Percentiles rank a stretch among this genome's conserved stretches.
Conservation (phyloP, 441 rosid species). For the Arabidopsis hybrid region DNA sequence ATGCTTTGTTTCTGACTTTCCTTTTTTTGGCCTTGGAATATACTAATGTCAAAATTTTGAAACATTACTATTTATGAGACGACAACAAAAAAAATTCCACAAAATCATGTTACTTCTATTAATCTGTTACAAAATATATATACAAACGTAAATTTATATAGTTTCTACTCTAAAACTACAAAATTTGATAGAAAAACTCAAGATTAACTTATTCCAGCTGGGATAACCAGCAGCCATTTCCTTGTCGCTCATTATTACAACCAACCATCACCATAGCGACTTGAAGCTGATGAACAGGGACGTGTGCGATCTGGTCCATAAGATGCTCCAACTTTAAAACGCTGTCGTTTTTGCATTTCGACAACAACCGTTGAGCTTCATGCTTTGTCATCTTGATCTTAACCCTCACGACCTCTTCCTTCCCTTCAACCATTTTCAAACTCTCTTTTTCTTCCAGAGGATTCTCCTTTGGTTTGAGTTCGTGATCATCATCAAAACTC, state of each 20-base stretch:
- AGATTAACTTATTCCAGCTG: background rate
- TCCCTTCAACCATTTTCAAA: constrained; percentile 14
- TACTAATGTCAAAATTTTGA: background rate
- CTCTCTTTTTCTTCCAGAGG: constrained; percentile 27
- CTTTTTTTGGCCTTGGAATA: background rate
- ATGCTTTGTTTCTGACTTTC: background rate
- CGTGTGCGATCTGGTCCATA: constrained; percentile 39
- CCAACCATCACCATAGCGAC: constrained; percentile 39
- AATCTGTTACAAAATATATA: constrained; percentile 1
- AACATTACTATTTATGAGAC: background rate
- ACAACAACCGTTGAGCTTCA: constrained; percentile 37
- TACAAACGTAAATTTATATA: constrained; percentile 1
- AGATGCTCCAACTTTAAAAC: constrained; percentile 40
- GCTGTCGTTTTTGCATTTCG: constrained; percentile 34
- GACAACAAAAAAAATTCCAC: too few relatives aligned
- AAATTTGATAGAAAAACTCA: background rate
- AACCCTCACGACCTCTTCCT: constrained; percentile 43
- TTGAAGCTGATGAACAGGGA: constrained; percentile 42
- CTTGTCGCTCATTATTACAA: constrained; percentile 21
- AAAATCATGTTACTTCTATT: background rate
- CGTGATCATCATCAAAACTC: constrained; percentile 31
- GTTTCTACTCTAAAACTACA: constrained; percentile 15
- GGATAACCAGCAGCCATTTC: constrained; percentile 29
- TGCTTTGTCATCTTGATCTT: constrained; percentile 47
- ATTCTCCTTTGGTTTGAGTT: constrained; percentile 29